Evolutionary conservation across 2,329 filamentous ascomycete genomes (phyloP).

Genomic region (Chaetothyriales sp.): DNA sequence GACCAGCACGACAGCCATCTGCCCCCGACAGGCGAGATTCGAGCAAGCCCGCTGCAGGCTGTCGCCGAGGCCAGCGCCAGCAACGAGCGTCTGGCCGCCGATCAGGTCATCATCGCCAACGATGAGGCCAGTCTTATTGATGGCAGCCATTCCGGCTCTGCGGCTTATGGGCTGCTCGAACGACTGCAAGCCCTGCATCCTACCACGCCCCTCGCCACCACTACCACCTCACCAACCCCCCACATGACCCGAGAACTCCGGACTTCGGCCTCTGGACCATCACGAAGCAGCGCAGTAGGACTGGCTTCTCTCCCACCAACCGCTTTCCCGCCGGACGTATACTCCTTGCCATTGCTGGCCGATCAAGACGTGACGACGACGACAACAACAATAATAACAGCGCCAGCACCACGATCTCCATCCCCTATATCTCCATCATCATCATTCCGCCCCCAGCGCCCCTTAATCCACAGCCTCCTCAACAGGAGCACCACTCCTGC

Average conservation of each 20-base stretch:
- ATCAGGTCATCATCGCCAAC: slow-evolving; percentile 24
- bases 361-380: background rate
- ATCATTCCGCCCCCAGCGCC: slow-evolving; percentile 3
- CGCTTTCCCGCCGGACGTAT: background rate
- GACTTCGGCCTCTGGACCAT: background rate
- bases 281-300: background rate
- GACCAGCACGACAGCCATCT: slow-evolving; percentile 49
- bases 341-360: background rate
- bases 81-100: slow-evolving; percentile 23
- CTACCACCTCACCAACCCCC: background rate
- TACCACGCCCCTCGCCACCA: background rate
- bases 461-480: slow-evolving; percentile 9
- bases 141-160: slow-evolving; percentile 22
- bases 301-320: background rate
- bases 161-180: slow-evolving; percentile 26
- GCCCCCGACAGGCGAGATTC: slow-evolving; percentile 45
- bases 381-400: no score
- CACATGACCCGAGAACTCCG: slow-evolving; percentile 3
- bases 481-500: slow-evolving; percentile 3
- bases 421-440: background rate
- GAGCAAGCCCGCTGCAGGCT: slow-evolving; percentile 24
- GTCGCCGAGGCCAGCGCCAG: slow-evolving; percentile 30
- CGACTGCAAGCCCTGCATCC: slow-evolving; percentile 15
- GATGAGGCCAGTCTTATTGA: slow-evolving; percentile 27
- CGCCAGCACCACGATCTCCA: background rate